Conservation (phyloP, 1,139 yeast genomes). For the Wickerhamiella pararugosa region DNA sequence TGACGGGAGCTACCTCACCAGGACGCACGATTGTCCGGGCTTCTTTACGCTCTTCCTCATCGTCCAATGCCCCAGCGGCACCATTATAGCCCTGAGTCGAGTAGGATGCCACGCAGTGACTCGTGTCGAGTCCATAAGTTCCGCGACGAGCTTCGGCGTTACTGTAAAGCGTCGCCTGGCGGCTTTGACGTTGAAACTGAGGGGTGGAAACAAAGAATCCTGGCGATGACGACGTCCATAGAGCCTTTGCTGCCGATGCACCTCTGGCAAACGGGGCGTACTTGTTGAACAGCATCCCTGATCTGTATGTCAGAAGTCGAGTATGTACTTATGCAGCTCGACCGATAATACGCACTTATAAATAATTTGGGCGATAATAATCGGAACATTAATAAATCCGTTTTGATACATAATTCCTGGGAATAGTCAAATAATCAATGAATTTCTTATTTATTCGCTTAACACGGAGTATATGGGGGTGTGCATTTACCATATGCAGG, state of each 20-base stretch:
- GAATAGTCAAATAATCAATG: too few relatives aligned
- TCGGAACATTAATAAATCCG: too few relatives aligned
- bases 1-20: not conserved
- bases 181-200: slow-evolving; percentile 28
- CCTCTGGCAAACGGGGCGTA: slow-evolving; percentile 23
- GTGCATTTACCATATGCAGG: too few relatives aligned
- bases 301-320: not conserved
- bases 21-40: not conserved
- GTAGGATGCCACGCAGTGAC: slow-evolving; percentile 9
- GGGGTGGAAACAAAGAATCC: slow-evolving; percentile 28
- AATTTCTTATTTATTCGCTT: too few relatives aligned
- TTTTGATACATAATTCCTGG: too few relatives aligned
- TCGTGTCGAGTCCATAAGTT: slow-evolving; percentile 10
- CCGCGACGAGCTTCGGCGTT: slow-evolving; percentile 11
- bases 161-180: slow-evolving; percentile 20
- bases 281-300: not conserved
- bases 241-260: slow-evolving; percentile 24
- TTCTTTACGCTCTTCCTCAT: slow-evolving; percentile 5
- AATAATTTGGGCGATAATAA: too few relatives aligned
- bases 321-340: slow-evolving; percentile 23
- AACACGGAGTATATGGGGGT: too few relatives aligned
- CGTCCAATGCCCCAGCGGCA: slow-evolving; percentile 8
- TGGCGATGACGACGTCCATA: slow-evolving; percentile 22
- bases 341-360: not conserved
- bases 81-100: slow-evolving; percentile 11